Conservation (phyloP, 2,329 filamentous ascomycete genomes). For the Trichoderma sp. region DNA sequence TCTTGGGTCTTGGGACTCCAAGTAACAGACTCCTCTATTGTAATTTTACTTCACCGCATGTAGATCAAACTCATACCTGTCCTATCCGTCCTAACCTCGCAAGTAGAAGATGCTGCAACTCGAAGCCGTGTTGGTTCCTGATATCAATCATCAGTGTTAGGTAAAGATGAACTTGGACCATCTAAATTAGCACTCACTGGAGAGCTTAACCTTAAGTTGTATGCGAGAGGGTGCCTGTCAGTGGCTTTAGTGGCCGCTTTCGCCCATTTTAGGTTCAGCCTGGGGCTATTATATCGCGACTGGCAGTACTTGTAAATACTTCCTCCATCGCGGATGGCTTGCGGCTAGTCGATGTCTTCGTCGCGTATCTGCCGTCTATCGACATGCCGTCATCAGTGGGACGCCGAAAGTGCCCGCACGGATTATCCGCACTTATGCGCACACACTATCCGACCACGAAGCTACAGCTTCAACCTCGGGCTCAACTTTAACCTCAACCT, state of each 20-base stretch:
- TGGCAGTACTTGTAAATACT: background rate
- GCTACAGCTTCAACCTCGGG: background rate
- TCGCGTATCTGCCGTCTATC: background rate
- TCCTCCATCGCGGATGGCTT: background rate
- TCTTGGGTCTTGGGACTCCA: no score
- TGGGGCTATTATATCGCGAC: background rate
- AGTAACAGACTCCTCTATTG: no score
- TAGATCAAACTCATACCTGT: no score
- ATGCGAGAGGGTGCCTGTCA: background rate
- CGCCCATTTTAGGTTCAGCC: background rate
- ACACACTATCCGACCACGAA: background rate
- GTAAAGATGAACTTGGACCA: no score
- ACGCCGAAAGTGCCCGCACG: conserved; percentile 12
- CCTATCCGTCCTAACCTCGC: no score
- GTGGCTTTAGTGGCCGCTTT: background rate
- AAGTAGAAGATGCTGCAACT: no score
- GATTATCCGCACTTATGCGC: conserved; percentile 10
- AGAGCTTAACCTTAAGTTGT: no score
- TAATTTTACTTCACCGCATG: no score
- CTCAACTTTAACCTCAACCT: background rate
- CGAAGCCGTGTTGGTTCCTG: no score
- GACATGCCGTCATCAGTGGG: conserved; percentile 15
- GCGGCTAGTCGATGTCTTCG: background rate
- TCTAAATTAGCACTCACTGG: background rate
- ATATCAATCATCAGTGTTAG: no score